A percentile compares a stretch with the other conserved stretches of the same genome.
Conservation (phyloP, 768 basidiomycete species). For the Mycena alexandri region DNA sequence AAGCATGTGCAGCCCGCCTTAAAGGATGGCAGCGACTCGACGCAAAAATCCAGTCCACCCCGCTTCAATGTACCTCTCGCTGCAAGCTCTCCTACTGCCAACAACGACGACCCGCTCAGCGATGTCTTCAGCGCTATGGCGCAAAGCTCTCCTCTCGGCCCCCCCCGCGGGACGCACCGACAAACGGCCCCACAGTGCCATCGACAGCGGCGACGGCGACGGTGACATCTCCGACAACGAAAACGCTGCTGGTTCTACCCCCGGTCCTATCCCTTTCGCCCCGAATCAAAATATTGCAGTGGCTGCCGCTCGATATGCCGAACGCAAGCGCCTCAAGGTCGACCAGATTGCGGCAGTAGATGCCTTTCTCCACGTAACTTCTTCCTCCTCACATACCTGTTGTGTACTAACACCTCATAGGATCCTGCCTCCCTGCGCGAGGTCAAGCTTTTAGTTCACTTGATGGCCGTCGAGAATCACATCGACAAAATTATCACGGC, state of each 20-base stretch:
- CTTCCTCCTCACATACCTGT: background rate
- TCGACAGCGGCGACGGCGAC: conserved; percentile 1
- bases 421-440: background rate
- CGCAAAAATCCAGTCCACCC: too few species aligned
- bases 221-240: conserved; percentile 1
- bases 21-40: too few species aligned
- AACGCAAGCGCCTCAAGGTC: background rate
- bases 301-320: background rate
- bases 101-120: background rate
- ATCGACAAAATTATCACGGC: conserved; percentile 21
- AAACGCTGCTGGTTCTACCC: too few species aligned
- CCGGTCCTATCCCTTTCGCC: background rate
- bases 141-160: conserved; percentile 5
- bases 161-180: background rate
- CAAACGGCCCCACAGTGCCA: background rate
- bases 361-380: background rate
- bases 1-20: too few species aligned
- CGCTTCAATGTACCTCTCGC: background rate
- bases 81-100: background rate
- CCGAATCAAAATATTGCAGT: background rate
- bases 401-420: background rate
- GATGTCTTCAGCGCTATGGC: conserved; percentile 14
- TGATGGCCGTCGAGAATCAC: conserved; percentile 26
- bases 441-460: background rate
- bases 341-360: conserved; percentile 3